phyloP scores from a whole-genome alignment of 2,329 filamentous ascomycete genomes.

The Phaeophleospora eucalypticola region DNA sequence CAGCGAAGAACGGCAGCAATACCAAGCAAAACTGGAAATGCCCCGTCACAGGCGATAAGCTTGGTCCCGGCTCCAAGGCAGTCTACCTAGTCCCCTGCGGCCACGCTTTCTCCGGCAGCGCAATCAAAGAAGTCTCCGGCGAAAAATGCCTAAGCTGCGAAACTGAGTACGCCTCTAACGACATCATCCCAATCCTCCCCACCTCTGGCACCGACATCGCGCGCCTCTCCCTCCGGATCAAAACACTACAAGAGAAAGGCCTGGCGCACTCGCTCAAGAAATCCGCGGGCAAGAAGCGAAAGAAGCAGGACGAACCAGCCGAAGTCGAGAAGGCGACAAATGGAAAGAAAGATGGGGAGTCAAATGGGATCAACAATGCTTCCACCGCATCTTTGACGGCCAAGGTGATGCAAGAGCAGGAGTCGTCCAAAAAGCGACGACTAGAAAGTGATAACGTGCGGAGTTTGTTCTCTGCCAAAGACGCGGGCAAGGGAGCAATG shows the following conservation, averaged over 20 bases:
- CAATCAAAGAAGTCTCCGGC: slow-evolving; percentile 60
- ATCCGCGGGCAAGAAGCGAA: slow-evolving; percentile 60
- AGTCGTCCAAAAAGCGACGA: slow-evolving; percentile 75
- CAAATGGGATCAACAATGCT: slow-evolving; percentile 75
- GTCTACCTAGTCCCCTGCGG: slow-evolving; percentile 94
- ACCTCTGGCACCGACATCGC: slow-evolving; percentile 66
- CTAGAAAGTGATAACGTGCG: slow-evolving; percentile 53
- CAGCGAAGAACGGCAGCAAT: slow-evolving; percentile 23
- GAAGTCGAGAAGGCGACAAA: slow-evolving; percentile 32
- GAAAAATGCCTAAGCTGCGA: slow-evolving; percentile 67
- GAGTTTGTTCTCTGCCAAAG: slow-evolving; percentile 43
- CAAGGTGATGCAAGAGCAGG: slow-evolving; percentile 82
- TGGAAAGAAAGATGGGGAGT: slow-evolving; percentile 9
- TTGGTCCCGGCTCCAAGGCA: slow-evolving; percentile 73
- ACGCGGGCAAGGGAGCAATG: slow-evolving; percentile 32
- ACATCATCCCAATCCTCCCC: slow-evolving; percentile 80
- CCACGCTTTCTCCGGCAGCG: slow-evolving; percentile 85
- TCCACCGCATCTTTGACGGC: slow-evolving; percentile 81
- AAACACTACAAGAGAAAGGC: slow-evolving; percentile 65
- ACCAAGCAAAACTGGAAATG: slow-evolving; percentile 66
- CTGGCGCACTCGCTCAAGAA: slow-evolving; percentile 89
- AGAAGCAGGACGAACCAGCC: slow-evolving; percentile 61
- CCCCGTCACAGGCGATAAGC: slow-evolving; percentile 78
- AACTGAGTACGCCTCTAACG: slow-evolving; percentile 64
- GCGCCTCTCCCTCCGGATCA: slow-evolving; percentile 60